Evolutionary conservation across 2,329 filamentous ascomycete genomes (phyloP), one percentile per base, ranked within the genome.

Genomic region (Fusarium sp.): DNA sequence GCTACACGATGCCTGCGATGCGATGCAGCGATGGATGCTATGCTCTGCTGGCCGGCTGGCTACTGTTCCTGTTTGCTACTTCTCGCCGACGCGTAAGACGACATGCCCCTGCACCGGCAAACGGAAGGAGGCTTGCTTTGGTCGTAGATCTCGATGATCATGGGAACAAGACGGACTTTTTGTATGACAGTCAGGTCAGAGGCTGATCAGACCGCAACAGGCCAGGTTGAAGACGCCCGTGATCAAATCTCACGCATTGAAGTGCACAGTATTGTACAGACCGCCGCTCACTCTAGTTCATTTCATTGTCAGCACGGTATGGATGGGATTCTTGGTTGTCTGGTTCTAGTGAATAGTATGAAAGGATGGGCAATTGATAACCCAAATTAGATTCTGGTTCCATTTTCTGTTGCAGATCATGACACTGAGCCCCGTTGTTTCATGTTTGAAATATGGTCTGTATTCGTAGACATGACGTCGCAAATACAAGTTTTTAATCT

Each of bases 81-180:
- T 44, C 37, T 15, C 41, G 31, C 31, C 45, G 46, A 55, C 50
- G 54, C 44, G 38, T 65, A 60, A 51, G 47, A 51, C 33, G 23
- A 4, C 23, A 23, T 30, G 23, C 47, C 37, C 65, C 65, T 69
- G 66, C 62, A 28, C 41, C 47, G 26, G 33, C 23, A 30, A 30
- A 37, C 46, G 42, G 33, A 34, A 57, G 36, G 42, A 37, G 52
- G 52, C 16, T 49, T 55, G 18, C 50, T 26, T 51, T 38, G 31
- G 38, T 42, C 47, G 38, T 36, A 63, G 62, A 69, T 70, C 66
- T 69, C 66, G 66, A 69, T 69, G 66, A 57, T 59, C 30, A 47
- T 63, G 62, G 62, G 34, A 46, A 67, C 63, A 66, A 67, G 52
- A 62, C 62, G 62, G 65, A 13, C 16, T 20, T 31, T 26, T 37